Percentiles rank a stretch among this genome's conserved stretches.
These are phyloP conservation scores for Dimocarpus longan DNA, from an alignment of 345 rosid genomes.

Conservation along the genomic window DNA sequence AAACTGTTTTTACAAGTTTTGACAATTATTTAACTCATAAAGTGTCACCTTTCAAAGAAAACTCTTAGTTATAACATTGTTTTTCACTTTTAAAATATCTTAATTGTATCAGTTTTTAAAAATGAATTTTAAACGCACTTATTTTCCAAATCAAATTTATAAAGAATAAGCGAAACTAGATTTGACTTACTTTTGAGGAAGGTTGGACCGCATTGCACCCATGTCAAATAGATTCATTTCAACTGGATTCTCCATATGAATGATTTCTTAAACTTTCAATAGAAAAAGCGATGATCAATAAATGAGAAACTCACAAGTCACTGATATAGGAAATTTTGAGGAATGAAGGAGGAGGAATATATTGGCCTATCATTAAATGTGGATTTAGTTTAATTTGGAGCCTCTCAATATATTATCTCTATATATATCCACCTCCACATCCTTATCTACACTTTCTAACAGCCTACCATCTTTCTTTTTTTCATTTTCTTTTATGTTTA, in stretches of 20 bases:
- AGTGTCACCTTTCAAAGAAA: no score
- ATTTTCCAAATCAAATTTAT: no score
- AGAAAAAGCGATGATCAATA: not conserved
- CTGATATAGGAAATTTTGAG: not conserved
- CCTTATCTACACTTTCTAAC: conserved; percentile 30
- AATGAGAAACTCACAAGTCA: conserved; percentile 1
- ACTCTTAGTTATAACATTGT: no score
- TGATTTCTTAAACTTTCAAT: not conserved
- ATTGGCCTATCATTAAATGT: conserved; percentile 11
- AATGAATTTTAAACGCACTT: no score
- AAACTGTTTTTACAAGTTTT: no score
- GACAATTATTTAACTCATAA: no score
- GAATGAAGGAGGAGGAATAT: not conserved
- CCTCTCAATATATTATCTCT: not conserved
- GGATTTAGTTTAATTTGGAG: conserved; percentile 9
- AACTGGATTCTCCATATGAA: conserved; percentile 45
- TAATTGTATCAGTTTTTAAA: no score
- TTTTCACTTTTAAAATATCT: no score
- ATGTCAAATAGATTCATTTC: conserved; percentile 48
- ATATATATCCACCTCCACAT: conserved; percentile 16
- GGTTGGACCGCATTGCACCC: conserved; percentile 52
- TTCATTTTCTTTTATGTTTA: not conserved
- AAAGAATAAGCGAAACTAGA: not conserved
- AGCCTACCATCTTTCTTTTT: not conserved
- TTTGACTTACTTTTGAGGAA: conserved; percentile 55